Evolutionary conservation across 2,329 filamentous ascomycete species (phyloP).

Genomic region (Chrysoporthe austroafricana): DNA sequence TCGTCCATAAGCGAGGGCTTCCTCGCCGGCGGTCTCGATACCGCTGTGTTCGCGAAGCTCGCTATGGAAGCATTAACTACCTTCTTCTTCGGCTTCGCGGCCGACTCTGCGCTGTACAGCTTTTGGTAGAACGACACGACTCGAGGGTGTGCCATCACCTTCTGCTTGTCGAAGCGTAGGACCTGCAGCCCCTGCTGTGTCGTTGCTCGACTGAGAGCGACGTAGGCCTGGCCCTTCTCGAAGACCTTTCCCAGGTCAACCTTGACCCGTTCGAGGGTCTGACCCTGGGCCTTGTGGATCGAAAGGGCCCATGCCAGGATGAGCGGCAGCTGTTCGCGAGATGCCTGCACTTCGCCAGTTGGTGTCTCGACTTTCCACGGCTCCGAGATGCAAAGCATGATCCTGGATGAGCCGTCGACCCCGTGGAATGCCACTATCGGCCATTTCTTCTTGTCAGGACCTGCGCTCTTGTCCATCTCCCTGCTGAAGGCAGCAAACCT

Average conservation of each 20-base stretch:
- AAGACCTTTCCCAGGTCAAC: conserved; percentile 92
- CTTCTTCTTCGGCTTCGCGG: conserved; percentile 35
- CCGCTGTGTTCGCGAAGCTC: conserved; percentile 46
- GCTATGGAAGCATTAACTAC: conserved; percentile 39
- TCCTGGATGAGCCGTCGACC: conserved; percentile 74
- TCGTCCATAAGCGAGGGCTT: conserved; percentile 30
- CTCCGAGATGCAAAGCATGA: conserved; percentile 82
- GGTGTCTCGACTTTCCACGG: conserved; percentile 98
- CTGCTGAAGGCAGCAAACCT: conserved; percentile 58
- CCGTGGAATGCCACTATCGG: conserved; percentile 85
- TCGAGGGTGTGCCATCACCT: conserved; percentile 91
- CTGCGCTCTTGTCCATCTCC: conserved; percentile 41
- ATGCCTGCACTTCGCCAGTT: conserved; percentile 89
- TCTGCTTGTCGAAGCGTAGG: conserved; percentile 81
- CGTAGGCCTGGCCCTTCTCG: conserved; percentile 97
- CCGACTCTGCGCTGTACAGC: conserved; percentile 70
- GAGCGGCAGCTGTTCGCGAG: conserved; percentile 79
- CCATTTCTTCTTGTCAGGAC: conserved; percentile 61
- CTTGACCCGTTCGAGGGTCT: conserved; percentile 91
- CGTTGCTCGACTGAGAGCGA: conserved; percentile 91
- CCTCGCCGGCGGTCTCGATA: conserved; percentile 26
- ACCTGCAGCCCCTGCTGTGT: conserved; percentile 87
- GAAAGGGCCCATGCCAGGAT: conserved; percentile 97
- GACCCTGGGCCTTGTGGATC: conserved; percentile 97
- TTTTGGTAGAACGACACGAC: conserved; percentile 86